Evolutionary conservation across 2,329 filamentous ascomycete genomes (phyloP), one percentile per base, ranked within the genome.

Genomic region (Fusarium scirpi): DNA sequence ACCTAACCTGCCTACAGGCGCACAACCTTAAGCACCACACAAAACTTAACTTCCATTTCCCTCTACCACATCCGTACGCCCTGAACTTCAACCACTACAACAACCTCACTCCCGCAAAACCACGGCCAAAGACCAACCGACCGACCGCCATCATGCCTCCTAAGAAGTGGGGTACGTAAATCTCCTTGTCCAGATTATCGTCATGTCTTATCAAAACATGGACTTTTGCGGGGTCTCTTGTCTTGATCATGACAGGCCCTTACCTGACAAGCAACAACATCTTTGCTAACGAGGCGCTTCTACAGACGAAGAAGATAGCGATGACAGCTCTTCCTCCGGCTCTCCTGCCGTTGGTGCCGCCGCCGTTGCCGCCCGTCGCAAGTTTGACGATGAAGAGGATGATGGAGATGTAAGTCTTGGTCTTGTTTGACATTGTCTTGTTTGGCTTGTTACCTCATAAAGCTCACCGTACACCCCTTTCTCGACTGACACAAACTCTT

Each of bases 301-400:
- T 47, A 43, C 58, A 82, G 82, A 84, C 65, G 82, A 83, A 27
- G 81, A 82, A 71, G 78, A 82, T 52, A 79, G 77, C 59, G 80
- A 81, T 38, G 77, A 76, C 46, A 78, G 78, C 71, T 78, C 78
- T 71, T 77, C 76, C 57, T 67, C 77, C 46, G 74, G 78, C 51
- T 75, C 84, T 16, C 79, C 84, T 32, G 79, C 80, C 4, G 74
- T 79, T 49, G 79, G 76, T 41, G 78, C 79, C 61, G 76, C 78
- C 45, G 83, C 78, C 61, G 75, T 77, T 55, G 83, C 85, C 70
- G 41, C 63, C 34, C 83, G 85, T 69, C 82, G 79, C 67, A 82
- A 96, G 84, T 97, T 97, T 78, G 94, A 96, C 75, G 95, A 98
- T 75, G 95, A 98, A 80, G 94, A 97, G 81, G 91, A 94, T 34